phyloP scores from a whole-genome alignment of 225 moss, liverwort and hornwort genomes.

The Sphagnum tenellum region DNA sequence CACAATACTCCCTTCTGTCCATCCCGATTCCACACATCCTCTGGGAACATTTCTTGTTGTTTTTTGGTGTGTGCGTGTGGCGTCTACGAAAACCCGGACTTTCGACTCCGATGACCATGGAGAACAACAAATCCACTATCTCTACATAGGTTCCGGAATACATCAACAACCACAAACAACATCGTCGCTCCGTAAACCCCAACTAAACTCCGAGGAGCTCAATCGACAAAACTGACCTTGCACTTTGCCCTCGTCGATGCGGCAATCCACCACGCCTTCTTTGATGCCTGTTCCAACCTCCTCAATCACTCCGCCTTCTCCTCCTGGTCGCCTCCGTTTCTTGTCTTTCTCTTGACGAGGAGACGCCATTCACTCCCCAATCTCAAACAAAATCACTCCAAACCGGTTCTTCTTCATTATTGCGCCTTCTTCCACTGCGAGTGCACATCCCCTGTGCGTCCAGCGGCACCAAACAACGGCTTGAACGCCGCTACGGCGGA shows the following conservation, averaged over 20 bases:
- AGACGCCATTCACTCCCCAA: conserved; percentile 5
- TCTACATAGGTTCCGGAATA: too few relatives aligned
- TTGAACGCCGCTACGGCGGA: too few relatives aligned
- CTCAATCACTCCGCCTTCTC: neutral
- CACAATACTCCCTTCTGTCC: too few relatives aligned
- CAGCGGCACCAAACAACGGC: too few relatives aligned
- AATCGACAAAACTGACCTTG: conserved; percentile 22
- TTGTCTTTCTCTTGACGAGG: conserved; percentile 17
- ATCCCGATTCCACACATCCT: too few relatives aligned
- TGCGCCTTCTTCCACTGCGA: too few relatives aligned
- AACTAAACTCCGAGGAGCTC: neutral
- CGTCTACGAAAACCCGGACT: neutral
- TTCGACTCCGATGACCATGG: neutral
- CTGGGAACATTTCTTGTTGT: too few relatives aligned
- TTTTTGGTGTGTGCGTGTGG: neutral
- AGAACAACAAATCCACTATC: neutral
- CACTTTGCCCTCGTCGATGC: conserved; percentile 21
- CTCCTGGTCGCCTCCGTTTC: conserved; percentile 13
- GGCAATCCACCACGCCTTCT: conserved; percentile 8
- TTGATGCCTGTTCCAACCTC: conserved; percentile 18
- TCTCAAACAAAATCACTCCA: too few relatives aligned
- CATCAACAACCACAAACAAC: too few relatives aligned
- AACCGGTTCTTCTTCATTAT: too few relatives aligned
- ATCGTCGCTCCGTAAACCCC: too few relatives aligned
- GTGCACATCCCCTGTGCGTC: too few relatives aligned